These are phyloP conservation scores for Yamadazyma laniorum DNA, from an alignment of 805 yeast species.

Conservation along the genomic window DNA sequence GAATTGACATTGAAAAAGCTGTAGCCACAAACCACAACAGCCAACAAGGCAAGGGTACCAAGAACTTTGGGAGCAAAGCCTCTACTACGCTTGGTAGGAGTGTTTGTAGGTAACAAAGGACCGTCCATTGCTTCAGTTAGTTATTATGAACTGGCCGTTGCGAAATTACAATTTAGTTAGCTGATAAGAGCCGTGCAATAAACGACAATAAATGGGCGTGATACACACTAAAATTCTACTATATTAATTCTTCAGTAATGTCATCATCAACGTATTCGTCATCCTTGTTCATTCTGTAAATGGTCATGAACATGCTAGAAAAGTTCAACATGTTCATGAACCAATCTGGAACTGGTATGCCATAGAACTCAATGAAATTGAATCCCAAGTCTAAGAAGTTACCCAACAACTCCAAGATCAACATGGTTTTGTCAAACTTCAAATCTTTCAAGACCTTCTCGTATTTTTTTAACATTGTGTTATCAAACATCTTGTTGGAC, in stretches of 20 bases:
- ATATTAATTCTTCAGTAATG: slow-evolving; percentile 39
- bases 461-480: slow-evolving; percentile 29
- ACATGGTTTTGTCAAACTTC: slow-evolving; percentile 42
- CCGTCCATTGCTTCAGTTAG: too few relatives aligned
- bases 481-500: slow-evolving; percentile 20
- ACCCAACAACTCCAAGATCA: slow-evolving; percentile 39
- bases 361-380: slow-evolving; percentile 38
- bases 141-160: too few relatives aligned
- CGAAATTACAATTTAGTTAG: too few relatives aligned
- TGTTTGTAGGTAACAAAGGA: slow-evolving; percentile 3
- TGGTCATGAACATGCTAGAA: slow-evolving; percentile 46
- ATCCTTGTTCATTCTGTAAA: slow-evolving; percentile 49
- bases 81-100: neutral
- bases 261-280: slow-evolving; percentile 46
- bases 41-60: neutral
- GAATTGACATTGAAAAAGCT: neutral
- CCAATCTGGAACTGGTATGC: slow-evolving; percentile 39
- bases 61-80: slow-evolving; percentile 3
- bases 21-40: neutral
- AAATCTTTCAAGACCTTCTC: slow-evolving; percentile 41
- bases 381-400: slow-evolving; percentile 40
- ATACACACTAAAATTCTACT: slow-evolving; percentile 4
- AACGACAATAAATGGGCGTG: neutral
- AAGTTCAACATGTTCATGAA: slow-evolving; percentile 39
- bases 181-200: neutral